Evolutionary conservation across 768 basidiomycete genomes (phyloP).

Genomic region (Russula foetens): DNA sequence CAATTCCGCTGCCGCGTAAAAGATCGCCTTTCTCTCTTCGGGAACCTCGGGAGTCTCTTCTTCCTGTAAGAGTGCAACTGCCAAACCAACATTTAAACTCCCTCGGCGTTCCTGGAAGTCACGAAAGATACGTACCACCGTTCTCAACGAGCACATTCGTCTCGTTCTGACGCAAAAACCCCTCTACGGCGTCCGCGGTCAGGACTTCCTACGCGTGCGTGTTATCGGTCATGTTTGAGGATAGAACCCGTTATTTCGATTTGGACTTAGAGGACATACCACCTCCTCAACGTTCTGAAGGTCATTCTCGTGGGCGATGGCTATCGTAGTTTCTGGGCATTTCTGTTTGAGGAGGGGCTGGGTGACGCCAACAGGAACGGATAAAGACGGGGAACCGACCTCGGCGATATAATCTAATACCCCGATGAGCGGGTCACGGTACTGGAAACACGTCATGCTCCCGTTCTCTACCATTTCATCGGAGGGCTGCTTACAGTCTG

Average conservation of each 20-base stretch:
- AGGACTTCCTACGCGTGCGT: neutral
- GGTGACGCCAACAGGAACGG: neutral
- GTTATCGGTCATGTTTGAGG: neutral
- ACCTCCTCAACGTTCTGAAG: neutral
- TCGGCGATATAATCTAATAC: neutral
- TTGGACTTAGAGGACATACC: neutral
- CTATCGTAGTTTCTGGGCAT: neutral
- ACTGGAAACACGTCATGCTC: neutral
- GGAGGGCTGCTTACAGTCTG: neutral
- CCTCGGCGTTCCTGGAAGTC: neutral
- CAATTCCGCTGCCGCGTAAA: neutral
- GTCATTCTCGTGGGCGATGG: neutral
- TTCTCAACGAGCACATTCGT: neutral
- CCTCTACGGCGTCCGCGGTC: neutral
- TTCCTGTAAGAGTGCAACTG: neutral
- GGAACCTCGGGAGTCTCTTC: neutral
- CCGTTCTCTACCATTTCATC: neutral
- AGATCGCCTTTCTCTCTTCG: neutral
- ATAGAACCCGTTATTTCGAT: neutral
- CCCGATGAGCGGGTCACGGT: slow-evolving; percentile 3
- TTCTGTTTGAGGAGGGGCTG: neutral
- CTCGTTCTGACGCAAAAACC: neutral
- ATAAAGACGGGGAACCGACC: neutral
- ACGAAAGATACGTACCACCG: neutral
- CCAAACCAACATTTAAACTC: neutral